Evolutionary conservation across 805 yeast genomes (phyloP).

Genomic region (Cyberlindnera maritima): DNA sequence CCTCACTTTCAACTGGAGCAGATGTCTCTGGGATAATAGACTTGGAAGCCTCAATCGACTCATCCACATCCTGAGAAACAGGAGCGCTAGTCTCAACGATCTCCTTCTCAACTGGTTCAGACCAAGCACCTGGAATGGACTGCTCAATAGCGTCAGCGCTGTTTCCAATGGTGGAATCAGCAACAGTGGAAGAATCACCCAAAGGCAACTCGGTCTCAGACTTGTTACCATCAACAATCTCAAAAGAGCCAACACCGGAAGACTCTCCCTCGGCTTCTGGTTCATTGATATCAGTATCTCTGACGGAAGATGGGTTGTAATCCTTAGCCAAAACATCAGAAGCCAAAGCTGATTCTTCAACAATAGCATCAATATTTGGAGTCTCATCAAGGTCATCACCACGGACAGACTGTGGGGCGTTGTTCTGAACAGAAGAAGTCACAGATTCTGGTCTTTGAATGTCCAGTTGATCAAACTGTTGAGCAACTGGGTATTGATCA

Average conservation of each 20-base stretch:
- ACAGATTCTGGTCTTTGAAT: constrained; percentile 67
- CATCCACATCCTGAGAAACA: background rate
- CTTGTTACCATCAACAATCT: constrained; percentile 22
- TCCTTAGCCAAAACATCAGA: constrained; percentile 31
- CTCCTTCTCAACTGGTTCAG: background rate
- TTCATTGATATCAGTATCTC: constrained; percentile 23
- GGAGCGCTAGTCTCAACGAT: background rate
- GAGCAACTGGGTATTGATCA: constrained; percentile 21
- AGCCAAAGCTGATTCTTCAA: constrained; percentile 29
- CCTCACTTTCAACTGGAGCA: background rate
- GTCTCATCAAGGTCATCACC: constrained; percentile 52
- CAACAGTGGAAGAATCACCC: constrained; percentile 12
- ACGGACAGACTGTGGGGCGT: constrained; percentile 87
- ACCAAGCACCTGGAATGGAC: constrained; percentile 32
- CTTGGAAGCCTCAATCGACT: background rate
- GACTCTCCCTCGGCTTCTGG: constrained; percentile 21
- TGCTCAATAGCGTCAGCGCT: constrained; percentile 25
- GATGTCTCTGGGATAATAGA: background rate
- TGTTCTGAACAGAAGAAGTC: constrained; percentile 88
- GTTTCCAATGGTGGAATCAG: constrained; percentile 3
- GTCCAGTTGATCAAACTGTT: constrained; percentile 28
- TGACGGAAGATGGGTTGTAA: constrained; percentile 17
- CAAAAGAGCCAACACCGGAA: constrained; percentile 28
- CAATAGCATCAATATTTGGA: constrained; percentile 22
- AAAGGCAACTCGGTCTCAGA: constrained; percentile 13